phyloP scores from a whole-genome alignment of 148 eudicot species.

The Diospyros lotus region DNA sequence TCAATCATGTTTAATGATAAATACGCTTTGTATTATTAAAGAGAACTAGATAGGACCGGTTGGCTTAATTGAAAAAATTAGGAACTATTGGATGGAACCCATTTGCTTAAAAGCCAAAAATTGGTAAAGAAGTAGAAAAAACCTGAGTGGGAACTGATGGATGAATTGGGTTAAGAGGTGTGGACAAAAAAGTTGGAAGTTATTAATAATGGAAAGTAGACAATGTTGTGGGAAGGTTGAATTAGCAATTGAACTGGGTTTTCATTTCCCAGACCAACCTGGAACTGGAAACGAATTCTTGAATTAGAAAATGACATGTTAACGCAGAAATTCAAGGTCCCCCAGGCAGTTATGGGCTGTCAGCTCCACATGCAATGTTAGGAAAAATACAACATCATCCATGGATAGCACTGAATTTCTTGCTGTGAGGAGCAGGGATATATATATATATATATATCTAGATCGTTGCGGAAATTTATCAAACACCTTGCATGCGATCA shows the following conservation, averaged over 20 bases:
- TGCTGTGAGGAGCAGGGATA: not conserved
- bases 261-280: constrained; percentile 6
- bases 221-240: not conserved
- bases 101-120: no score
- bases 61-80: no score
- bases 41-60: no score
- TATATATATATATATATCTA: not conserved
- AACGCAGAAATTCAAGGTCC: not conserved
- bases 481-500: not conserved
- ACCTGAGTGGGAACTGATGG: no score
- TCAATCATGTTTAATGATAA: no score
- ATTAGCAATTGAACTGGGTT: not conserved
- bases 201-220: not conserved
- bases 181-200: not conserved
- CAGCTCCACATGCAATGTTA: not conserved
- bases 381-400: not conserved
- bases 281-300: not conserved
- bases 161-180: no score
- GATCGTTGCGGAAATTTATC: not conserved
- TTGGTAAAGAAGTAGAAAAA: no score
- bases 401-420: not conserved
- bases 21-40: no score
- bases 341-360: not conserved
- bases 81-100: no score
- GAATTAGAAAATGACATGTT: not conserved